A percentile compares a stretch with the other conserved stretches of the same genome.
Conservation (phyloP, 108 stramenopile species). For the Skeletonema costatum region DNA sequence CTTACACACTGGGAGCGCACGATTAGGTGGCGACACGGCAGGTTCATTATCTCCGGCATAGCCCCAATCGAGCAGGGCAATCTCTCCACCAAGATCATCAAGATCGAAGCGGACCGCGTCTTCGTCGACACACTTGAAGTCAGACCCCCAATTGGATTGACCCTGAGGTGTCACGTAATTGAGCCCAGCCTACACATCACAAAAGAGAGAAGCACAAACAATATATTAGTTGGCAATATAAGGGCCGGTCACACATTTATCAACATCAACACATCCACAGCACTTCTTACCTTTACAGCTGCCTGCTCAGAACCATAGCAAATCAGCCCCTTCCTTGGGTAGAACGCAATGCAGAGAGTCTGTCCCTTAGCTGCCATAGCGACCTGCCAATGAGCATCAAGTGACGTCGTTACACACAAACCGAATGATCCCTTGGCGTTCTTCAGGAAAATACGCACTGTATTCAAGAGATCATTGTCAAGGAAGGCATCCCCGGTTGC, state of each 20-base stretch:
- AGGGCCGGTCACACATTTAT: neutral
- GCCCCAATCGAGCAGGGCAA: conserved; percentile 65
- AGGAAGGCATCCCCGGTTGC: conserved; percentile 62
- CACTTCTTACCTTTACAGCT: conserved; percentile 50
- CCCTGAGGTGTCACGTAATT: conserved; percentile 36
- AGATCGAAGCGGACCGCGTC: conserved; percentile 67
- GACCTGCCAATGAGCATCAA: conserved; percentile 71
- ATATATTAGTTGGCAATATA: neutral
- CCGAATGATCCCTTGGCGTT: conserved; percentile 76
- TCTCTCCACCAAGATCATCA: conserved; percentile 70
- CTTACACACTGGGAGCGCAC: conserved; percentile 32
- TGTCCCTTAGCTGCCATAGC: conserved; percentile 72
- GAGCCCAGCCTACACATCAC: conserved; percentile 53
- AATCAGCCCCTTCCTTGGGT: conserved; percentile 66
- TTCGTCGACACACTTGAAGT: conserved; percentile 31
- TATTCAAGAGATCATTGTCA: conserved; percentile 66
- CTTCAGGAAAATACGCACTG: conserved; percentile 49
- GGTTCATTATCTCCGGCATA: conserved; percentile 13
- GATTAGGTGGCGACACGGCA: conserved; percentile 54
- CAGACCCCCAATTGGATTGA: conserved; percentile 12
- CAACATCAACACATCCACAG: neutral
- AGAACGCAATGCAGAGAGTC: conserved; percentile 67
- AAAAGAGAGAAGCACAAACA: neutral
- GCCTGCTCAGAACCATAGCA: conserved; percentile 77
- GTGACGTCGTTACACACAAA: conserved; percentile 54